A percentile compares a stretch with the other conserved stretches of the same genome.
Conservation (phyloP, 108 stramenopile species). For the Nitzschia sp. region DNA sequence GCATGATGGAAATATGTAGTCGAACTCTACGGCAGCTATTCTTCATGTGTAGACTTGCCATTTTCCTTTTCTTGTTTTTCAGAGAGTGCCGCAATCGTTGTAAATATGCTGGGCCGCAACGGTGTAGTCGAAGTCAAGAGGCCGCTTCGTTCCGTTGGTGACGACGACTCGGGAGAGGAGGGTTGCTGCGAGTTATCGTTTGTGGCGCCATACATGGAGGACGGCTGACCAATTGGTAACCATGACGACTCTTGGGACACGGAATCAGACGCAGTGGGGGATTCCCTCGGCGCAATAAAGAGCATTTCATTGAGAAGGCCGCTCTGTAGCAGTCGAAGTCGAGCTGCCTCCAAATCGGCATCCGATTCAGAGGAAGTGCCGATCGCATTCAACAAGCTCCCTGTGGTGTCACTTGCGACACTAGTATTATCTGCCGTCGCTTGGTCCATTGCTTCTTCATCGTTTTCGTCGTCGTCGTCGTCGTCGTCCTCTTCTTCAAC, state of each 20-base stretch:
- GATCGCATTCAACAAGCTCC: not conserved
- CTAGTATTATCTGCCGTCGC: not conserved
- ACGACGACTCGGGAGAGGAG: too few relatives aligned
- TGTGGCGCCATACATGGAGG: constrained; percentile 1
- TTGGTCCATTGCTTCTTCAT: not conserved
- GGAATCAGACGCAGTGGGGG: not conserved
- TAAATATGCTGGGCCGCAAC: constrained; percentile 38
- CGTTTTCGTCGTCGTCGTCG: constrained; percentile 16
- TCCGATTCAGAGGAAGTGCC: not conserved
- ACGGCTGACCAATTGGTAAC: not conserved
- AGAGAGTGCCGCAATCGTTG: constrained; percentile 21
- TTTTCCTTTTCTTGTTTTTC: not conserved
- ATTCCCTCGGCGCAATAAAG: constrained; percentile 2
- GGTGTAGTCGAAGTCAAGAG: constrained; percentile 5
- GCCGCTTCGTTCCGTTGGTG: constrained; percentile 21
- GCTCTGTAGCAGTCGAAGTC: constrained; percentile 7
- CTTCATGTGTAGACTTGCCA: too few relatives aligned
- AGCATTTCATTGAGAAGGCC: constrained; percentile 13
- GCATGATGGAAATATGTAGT: too few relatives aligned
- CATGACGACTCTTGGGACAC: not conserved
- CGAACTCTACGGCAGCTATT: too few relatives aligned
- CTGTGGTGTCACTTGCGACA: not conserved
- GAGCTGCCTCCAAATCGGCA: constrained; percentile 6
- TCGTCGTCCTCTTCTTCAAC: not conserved
- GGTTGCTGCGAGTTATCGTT: not conserved